These are phyloP conservation scores for Pistacia integerrima DNA, from an alignment of 345 rosid genomes.

Conservation along the genomic window DNA sequence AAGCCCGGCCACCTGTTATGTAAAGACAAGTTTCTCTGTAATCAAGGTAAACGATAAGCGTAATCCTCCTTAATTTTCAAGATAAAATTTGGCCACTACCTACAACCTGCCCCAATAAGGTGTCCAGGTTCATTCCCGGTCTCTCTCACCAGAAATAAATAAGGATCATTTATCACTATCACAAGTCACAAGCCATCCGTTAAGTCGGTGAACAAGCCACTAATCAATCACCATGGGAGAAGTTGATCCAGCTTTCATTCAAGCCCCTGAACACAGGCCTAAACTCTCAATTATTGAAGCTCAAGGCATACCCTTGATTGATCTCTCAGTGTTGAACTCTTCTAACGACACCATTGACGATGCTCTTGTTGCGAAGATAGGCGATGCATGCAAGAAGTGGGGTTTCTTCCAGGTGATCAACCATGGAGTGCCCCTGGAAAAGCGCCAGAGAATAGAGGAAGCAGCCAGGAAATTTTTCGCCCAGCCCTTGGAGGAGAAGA, in stretches of 20 bases:
- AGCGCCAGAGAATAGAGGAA: constrained; percentile 13
- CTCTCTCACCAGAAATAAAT: neutral
- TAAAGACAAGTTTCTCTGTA: neutral
- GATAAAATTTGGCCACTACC: neutral
- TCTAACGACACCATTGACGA: constrained; percentile 14
- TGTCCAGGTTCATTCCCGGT: neutral
- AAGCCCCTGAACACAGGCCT: constrained; percentile 39
- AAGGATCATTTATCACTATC: neutral
- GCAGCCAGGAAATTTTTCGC: constrained; percentile 31
- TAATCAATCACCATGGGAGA: constrained; percentile 41
- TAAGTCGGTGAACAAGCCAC: neutral
- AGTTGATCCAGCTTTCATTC: constrained; percentile 38
- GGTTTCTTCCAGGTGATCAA: constrained; percentile 47
- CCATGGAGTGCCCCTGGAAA: constrained; percentile 42
- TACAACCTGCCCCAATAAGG: neutral
- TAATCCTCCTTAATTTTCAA: neutral
- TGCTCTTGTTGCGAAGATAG: constrained; percentile 27
- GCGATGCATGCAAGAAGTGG: constrained; percentile 45
- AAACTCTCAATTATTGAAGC: constrained; percentile 15
- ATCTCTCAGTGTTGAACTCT: constrained; percentile 24
- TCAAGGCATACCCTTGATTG: constrained; percentile 39
- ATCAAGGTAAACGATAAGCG: neutral
- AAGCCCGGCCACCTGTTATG: no score
- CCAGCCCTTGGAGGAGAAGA: constrained; percentile 38
- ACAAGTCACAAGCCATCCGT: no score